A percentile compares a stretch with the other conserved stretches of the same genome.
Evolutionary conservation across 345 rosid genomes (phyloP).

Genomic region (Rhodamnia rubescens): DNA sequence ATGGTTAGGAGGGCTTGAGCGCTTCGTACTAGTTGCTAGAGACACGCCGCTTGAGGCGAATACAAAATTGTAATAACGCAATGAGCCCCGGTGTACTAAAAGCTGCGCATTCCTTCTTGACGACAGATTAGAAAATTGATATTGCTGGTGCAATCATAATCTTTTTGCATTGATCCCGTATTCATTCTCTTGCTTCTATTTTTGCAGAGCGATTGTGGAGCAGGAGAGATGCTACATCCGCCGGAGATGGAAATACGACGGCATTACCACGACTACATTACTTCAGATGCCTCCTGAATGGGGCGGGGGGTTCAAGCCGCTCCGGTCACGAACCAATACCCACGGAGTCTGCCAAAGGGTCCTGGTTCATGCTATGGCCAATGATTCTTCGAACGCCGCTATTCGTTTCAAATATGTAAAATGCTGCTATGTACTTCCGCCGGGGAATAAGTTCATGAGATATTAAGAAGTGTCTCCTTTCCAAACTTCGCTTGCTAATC

Average conservation of each 20-base stretch:
- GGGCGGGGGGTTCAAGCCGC: conserved; percentile 70
- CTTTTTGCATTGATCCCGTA: background rate
- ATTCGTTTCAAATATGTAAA: background rate
- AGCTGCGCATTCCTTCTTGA: background rate
- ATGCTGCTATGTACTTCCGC: background rate
- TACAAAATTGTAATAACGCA: background rate
- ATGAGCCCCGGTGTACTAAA: background rate
- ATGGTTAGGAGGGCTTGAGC: background rate
- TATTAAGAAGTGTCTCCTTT: too few relatives aligned
- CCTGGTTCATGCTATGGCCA: conserved; percentile 77
- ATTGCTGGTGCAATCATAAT: background rate
- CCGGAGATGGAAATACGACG: conserved; percentile 28
- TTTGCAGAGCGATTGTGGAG: conserved; percentile 65
- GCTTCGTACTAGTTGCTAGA: background rate
- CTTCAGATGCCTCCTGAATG: conserved; percentile 71
- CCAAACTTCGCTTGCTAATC: background rate
- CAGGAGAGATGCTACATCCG: conserved; percentile 38
- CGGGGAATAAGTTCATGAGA: background rate
- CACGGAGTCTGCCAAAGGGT: conserved; percentile 45
- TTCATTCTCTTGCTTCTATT: background rate
- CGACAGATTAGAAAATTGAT: background rate
- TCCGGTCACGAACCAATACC: conserved; percentile 51
- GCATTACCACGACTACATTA: conserved; percentile 57
- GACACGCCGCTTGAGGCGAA: background rate
- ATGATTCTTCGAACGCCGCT: conserved; percentile 11